Conservation (phyloP, 2,329 filamentous ascomycete genomes). For the Balansia obtecta region DNA sequence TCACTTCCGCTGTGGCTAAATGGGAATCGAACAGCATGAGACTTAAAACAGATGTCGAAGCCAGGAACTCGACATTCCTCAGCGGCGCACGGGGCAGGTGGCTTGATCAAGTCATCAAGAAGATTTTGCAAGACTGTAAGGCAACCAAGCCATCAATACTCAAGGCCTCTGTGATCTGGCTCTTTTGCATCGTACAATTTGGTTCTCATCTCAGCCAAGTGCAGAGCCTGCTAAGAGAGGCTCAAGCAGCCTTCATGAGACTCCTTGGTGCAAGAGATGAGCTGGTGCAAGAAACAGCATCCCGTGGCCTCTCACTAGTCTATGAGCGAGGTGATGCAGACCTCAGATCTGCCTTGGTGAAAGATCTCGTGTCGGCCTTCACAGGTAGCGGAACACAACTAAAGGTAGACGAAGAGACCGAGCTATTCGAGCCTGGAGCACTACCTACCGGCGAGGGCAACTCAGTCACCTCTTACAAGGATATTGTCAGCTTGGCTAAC, state of each 20-base stretch:
- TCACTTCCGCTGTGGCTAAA: slow-evolving; percentile 63
- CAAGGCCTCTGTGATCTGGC: slow-evolving; percentile 91
- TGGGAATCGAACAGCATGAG: slow-evolving; percentile 76
- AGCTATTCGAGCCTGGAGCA: slow-evolving; percentile 84
- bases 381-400: slow-evolving; percentile 64
- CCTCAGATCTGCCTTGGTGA: slow-evolving; percentile 71
- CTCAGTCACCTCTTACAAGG: slow-evolving; percentile 90
- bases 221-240: slow-evolving; percentile 61
- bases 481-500: slow-evolving; percentile 89
- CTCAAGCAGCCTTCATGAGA: slow-evolving; percentile 77
- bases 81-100: slow-evolving; percentile 28
- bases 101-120: slow-evolving; percentile 50
- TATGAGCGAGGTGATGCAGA: slow-evolving; percentile 82
- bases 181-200: slow-evolving; percentile 82
- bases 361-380: slow-evolving; percentile 79
- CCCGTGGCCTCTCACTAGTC: slow-evolving; percentile 77
- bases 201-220: slow-evolving; percentile 69
- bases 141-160: slow-evolving; percentile 78
- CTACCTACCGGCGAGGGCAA: slow-evolving; percentile 81
- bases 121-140: slow-evolving; percentile 64
- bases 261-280: slow-evolving; percentile 83
- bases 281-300: slow-evolving; percentile 90
- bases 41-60: slow-evolving; percentile 63
- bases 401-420: slow-evolving; percentile 80
- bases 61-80: slow-evolving; percentile 20